Conservation (phyloP, 345 rosid species). For the Aegle marmelos region DNA sequence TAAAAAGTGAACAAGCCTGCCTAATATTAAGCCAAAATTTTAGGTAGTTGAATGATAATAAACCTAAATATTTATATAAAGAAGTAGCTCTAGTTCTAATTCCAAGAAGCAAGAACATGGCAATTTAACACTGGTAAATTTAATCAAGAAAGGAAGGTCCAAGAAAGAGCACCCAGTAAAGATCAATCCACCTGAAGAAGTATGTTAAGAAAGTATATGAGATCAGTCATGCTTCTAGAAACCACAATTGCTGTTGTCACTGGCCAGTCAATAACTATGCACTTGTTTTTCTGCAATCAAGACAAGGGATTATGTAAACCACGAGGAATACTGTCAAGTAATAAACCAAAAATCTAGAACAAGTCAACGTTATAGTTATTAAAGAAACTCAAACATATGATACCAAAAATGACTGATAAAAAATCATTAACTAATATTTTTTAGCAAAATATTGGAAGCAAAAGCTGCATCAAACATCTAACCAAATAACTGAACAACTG, state of each 20-base stretch:
- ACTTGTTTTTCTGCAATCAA: slow-evolving; percentile 45
- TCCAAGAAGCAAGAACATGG: neutral
- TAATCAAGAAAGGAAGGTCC: neutral
- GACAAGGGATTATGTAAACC: slow-evolving; percentile 8
- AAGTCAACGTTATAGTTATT: neutral
- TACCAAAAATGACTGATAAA: neutral
- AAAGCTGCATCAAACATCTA: neutral
- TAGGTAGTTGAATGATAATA: neutral
- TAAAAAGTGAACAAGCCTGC: neutral
- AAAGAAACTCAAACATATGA: neutral
- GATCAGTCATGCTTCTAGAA: slow-evolving; percentile 61
- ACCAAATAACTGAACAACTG: neutral
- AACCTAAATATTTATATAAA: neutral
- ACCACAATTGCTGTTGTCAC: slow-evolving; percentile 43
- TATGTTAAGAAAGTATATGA: slow-evolving; percentile 62
- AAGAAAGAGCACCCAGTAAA: neutral
- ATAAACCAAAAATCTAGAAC: neutral
- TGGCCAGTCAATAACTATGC: slow-evolving; percentile 50
- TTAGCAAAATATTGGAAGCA: neutral
- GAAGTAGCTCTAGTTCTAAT: neutral
- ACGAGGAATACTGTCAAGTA: neutral
- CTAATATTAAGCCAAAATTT: neutral
- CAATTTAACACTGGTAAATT: neutral
- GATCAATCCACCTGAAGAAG: slow-evolving; percentile 66
- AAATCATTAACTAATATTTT: neutral